These are phyloP conservation scores for Solanum ossicruentum DNA, from an alignment of 257 asterid species.

Conservation along the genomic window DNA sequence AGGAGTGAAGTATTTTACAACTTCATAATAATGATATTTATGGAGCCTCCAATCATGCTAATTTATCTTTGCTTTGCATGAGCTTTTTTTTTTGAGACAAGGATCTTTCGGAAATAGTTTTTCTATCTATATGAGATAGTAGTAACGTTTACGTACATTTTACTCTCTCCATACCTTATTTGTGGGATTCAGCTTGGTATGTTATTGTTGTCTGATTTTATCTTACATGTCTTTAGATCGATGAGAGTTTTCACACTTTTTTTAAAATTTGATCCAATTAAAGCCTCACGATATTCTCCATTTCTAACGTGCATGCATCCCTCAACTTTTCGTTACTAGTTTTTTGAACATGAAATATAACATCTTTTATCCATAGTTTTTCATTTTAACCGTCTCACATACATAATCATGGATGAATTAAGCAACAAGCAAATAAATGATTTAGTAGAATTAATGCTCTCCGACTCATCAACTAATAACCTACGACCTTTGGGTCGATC, in stretches of 20 bases:
- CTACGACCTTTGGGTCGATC: background rate
- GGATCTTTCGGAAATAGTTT: too few species aligned
- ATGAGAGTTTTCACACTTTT: background rate
- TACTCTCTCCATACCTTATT: too few species aligned
- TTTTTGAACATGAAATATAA: background rate
- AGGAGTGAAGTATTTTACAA: background rate
- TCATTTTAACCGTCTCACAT: too few species aligned
- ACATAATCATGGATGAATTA: too few species aligned
- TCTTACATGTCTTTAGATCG: background rate
- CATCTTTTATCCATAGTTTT: background rate
- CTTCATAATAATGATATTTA: background rate
- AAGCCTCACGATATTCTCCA: background rate
- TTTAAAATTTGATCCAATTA: background rate
- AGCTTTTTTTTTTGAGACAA: accelerated
- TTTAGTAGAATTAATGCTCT: background rate
- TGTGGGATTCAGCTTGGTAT: too few species aligned
- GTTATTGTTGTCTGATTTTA: background rate
- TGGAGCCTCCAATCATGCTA: background rate
- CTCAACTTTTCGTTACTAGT: background rate
- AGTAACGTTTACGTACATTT: too few species aligned
- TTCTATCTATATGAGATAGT: too few species aligned
- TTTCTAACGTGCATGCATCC: background rate
- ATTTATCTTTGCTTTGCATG: background rate
- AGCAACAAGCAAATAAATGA: too few species aligned
- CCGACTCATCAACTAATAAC: background rate